Percentiles rank a stretch among this genome's conserved stretches.
Conservation (phyloP, 306 rosid genomes). For the Glycine tomentella region DNA sequence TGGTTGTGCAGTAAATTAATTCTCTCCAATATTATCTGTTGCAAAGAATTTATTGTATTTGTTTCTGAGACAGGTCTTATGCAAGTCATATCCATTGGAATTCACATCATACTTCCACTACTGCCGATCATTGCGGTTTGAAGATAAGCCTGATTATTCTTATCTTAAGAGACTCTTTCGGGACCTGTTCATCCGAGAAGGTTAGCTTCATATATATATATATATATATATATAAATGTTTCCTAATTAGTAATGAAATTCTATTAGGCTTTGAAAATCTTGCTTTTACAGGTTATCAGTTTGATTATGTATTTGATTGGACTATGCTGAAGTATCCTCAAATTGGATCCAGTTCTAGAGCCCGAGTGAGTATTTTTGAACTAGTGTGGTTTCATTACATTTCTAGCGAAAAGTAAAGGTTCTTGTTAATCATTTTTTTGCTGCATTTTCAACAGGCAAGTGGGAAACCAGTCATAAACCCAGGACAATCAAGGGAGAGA, state of each 20-base stretch:
- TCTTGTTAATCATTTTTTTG: conserved; percentile 38
- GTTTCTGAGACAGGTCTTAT: conserved; percentile 67
- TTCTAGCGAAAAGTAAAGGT: conserved; percentile 28
- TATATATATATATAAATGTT: no score
- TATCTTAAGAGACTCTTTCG: conserved; percentile 94
- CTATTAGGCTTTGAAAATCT: conserved; percentile 31
- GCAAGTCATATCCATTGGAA: conserved; percentile 86
- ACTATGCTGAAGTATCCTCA: conserved; percentile 93
- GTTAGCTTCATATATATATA: conserved; percentile 53
- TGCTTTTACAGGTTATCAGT: conserved; percentile 81
- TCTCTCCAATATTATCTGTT: conserved; percentile 18
- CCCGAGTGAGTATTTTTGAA: conserved; percentile 68
- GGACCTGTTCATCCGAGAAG: conserved; percentile 96
- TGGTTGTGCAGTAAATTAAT: conserved; percentile 7
- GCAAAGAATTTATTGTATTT: conserved; percentile 37
- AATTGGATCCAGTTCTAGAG: conserved; percentile 90
- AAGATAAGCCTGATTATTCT: conserved; percentile 97
- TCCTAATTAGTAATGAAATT: conserved; percentile 8
- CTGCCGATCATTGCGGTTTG: conserved; percentile 92
- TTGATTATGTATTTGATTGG: conserved; percentile 99
- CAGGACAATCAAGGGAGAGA: conserved; percentile 79
- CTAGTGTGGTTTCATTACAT: conserved; percentile 24
- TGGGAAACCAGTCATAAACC: conserved; percentile 73
- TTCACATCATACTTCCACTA: conserved; percentile 94
- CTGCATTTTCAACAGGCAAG: conserved; percentile 62